Conservation (phyloP, 306 rosid genomes). For the Cicer cuneatum region DNA sequence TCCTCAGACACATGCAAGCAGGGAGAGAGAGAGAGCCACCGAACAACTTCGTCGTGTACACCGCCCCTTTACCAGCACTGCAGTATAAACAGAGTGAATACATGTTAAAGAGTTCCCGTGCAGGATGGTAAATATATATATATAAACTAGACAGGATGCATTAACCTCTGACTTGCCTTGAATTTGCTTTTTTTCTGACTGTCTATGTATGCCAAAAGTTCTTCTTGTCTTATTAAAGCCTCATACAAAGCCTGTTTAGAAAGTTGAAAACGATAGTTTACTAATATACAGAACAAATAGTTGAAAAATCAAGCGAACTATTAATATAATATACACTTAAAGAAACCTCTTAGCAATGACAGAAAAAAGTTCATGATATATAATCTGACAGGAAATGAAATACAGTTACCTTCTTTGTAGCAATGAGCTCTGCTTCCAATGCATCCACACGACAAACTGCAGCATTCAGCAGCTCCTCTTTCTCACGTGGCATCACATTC, state of each 20-base stretch:
- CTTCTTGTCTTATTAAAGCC: slow-evolving; percentile 82
- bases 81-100: slow-evolving; percentile 42
- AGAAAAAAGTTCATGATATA: background rate
- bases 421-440: slow-evolving; percentile 81
- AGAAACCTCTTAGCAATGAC: background rate
- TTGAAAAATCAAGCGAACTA: background rate
- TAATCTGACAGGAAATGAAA: slow-evolving; percentile 11
- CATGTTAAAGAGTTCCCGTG: slow-evolving; percentile 25
- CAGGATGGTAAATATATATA: background rate
- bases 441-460: slow-evolving; percentile 86
- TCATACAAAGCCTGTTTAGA: slow-evolving; percentile 70
- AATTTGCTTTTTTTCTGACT: slow-evolving; percentile 54
- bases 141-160: slow-evolving; percentile 11
- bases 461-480: slow-evolving; percentile 79
- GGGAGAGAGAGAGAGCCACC: background rate
- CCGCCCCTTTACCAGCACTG: slow-evolving; percentile 72
- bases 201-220: slow-evolving; percentile 72
- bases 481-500: slow-evolving; percentile 74
- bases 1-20: background rate
- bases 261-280: slow-evolving; percentile 35
- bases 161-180: slow-evolving; percentile 52
- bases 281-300: background rate
- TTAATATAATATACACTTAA: background rate
- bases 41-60: slow-evolving; percentile 38
- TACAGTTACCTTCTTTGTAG: slow-evolving; percentile 72